Percentiles rank a stretch among this genome's conserved stretches.
These are phyloP conservation scores for Dryas alaskensis DNA, from an alignment of 306 rosid species.

Conservation along the genomic window DNA sequence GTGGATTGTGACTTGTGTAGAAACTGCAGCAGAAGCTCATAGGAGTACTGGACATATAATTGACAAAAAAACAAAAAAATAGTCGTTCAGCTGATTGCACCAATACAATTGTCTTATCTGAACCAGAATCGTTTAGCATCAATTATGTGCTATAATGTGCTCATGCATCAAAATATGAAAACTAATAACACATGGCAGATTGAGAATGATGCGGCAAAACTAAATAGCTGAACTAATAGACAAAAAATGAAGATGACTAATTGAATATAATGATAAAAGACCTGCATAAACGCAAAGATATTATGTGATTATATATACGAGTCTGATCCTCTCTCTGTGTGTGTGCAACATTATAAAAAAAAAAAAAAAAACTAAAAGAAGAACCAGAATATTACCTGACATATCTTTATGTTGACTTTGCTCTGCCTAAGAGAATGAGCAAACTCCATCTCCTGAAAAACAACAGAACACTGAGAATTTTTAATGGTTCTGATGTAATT, in stretches of 20 bases:
- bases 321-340: no score
- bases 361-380: conserved; percentile 8
- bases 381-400: conserved; percentile 61
- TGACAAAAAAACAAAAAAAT: conserved; percentile 5
- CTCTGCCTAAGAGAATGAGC: conserved; percentile 86
- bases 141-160: no score
- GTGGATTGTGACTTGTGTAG: conserved; percentile 74
- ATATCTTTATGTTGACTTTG: conserved; percentile 92
- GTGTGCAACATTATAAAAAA: conserved; percentile 1
- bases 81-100: conserved; percentile 11
- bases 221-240: no score
- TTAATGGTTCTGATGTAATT: background rate
- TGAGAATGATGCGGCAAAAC: no score
- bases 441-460: conserved; percentile 87
- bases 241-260: no score
- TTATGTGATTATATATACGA: background rate
- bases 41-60: conserved; percentile 66
- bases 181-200: no score
- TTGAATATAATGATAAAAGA: no score
- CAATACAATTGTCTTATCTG: no score
- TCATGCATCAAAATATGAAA: no score
- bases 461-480: conserved; percentile 17
- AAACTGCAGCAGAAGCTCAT: conserved; percentile 89
- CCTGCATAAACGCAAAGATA: no score
- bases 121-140: no score